Conservation (phyloP, 1,139 yeast genomes). For the Taphrina pruni region DNA sequence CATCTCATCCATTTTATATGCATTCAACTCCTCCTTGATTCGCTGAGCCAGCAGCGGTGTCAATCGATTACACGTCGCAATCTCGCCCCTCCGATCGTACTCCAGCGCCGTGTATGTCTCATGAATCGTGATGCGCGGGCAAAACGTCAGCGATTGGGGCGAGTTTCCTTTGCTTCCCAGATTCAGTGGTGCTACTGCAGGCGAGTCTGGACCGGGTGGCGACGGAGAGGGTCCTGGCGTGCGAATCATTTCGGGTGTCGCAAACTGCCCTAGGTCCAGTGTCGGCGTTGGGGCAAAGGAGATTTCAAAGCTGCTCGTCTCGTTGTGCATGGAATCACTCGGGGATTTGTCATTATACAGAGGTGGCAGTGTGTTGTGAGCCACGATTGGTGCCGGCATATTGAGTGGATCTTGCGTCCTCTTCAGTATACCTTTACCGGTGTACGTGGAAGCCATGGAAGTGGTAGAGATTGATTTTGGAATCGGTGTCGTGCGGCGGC, state of each 20-base stretch:
- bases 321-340: background rate
- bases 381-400: background rate
- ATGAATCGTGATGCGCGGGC: conserved; percentile 80
- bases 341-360: background rate
- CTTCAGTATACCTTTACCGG: conserved; percentile 28
- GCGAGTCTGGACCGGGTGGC: conserved; percentile 21
- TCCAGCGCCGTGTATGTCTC: conserved; percentile 85
- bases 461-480: background rate
- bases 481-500: background rate
- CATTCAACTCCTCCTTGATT: conserved; percentile 84
- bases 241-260: background rate
- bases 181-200: background rate
- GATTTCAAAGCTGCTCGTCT: background rate
- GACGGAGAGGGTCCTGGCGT: conserved; percentile 9
- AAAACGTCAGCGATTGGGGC: conserved; percentile 61
- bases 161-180: conserved; percentile 3
- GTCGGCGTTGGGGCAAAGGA: conserved; percentile 27
- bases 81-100: conserved; percentile 91
- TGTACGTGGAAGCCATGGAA: background rate
- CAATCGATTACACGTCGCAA: conserved; percentile 89
- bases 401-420: conserved; percentile 5
- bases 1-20: conserved; percentile 74
- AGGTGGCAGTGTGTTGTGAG: conserved; percentile 15
- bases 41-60: conserved; percentile 88
- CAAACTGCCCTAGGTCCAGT: conserved; percentile 12